These are phyloP conservation scores for Sporothrix pallida DNA, from an alignment of 2,329 filamentous ascomycete genomes.

Conservation along the genomic window DNA sequence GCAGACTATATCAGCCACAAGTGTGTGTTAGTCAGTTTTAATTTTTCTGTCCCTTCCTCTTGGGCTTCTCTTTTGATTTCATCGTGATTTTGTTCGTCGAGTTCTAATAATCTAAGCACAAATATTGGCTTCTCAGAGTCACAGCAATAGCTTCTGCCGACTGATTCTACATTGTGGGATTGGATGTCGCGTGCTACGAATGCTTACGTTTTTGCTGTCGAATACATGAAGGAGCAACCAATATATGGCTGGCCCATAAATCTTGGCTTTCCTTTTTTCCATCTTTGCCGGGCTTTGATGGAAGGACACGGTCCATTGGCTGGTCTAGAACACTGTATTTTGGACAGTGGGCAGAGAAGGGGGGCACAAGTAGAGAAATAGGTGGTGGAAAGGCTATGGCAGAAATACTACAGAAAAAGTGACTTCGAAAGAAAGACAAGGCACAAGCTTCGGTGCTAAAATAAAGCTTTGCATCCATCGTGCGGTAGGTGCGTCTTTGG, in stretches of 20 bases:
- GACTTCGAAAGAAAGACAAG: not conserved
- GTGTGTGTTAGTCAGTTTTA: not conserved
- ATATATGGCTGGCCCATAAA: not conserved
- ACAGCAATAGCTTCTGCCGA: not conserved
- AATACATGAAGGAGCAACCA: not conserved
- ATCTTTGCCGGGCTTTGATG: too few relatives aligned
- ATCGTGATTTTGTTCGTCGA: not conserved
- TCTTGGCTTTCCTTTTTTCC: not conserved
- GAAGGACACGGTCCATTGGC: not conserved
- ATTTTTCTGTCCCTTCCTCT: not conserved
- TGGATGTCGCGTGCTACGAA: slow-evolving; percentile 8
- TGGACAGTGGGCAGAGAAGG: not conserved
- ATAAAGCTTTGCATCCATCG: not conserved
- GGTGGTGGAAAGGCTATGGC: not conserved
- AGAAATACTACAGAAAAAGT: not conserved
- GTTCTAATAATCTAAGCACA: not conserved
- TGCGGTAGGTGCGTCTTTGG: not conserved
- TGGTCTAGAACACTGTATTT: not conserved
- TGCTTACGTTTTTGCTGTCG: not conserved
- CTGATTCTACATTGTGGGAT: not conserved
- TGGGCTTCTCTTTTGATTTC: too few relatives aligned
- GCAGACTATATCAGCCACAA: slow-evolving; percentile 19
- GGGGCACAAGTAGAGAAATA: not conserved
- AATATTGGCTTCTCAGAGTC: not conserved
- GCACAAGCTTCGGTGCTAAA: not conserved